These are phyloP conservation scores for Metarhizium anisopliae DNA, from an alignment of 2,329 filamentous ascomycete species.

Conservation along the genomic window DNA sequence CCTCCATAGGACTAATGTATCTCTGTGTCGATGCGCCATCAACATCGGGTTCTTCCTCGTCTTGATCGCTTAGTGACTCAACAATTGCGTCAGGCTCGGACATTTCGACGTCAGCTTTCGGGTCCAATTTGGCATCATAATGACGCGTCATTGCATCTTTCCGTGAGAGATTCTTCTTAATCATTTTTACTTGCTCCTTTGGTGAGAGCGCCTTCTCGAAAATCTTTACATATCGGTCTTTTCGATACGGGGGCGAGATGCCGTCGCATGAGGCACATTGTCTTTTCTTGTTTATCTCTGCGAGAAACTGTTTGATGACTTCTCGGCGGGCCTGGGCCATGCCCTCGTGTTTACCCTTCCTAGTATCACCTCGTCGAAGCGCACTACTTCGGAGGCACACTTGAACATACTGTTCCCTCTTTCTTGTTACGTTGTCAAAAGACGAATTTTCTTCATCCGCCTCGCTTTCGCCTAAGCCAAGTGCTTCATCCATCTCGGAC, in stretches of 20 bases:
- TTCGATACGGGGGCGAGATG: constrained; percentile 75
- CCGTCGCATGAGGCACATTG: constrained; percentile 60
- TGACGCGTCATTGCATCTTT: constrained; percentile 56
- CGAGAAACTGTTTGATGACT: constrained; percentile 74
- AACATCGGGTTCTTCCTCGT: constrained; percentile 21
- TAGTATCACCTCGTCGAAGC: constrained; percentile 36
- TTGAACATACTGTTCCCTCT: constrained; percentile 60
- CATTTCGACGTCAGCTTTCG: constrained; percentile 19
- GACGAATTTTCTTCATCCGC: constrained; percentile 51
- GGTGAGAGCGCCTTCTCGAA: constrained; percentile 71
- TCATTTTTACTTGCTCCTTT: constrained; percentile 73
- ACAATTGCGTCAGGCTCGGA: constrained; percentile 58
- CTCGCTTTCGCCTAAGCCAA: constrained; percentile 40
- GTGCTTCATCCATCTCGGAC: constrained; percentile 23
- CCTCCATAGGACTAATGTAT: constrained; percentile 76
- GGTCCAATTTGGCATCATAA: constrained; percentile 29
- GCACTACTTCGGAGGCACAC: constrained; percentile 56
- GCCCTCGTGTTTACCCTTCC: constrained; percentile 71
- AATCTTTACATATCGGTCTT: constrained; percentile 86
- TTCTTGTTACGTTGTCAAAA: constrained; percentile 43
- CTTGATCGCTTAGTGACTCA: constrained; percentile 18
- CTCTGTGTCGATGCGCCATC: constrained; percentile 39
- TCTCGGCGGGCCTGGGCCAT: constrained; percentile 66
- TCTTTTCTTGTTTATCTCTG: constrained; percentile 58
- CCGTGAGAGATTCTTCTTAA: constrained; percentile 55